Evolutionary conservation across 129 eudicot species (phyloP).

Genomic region (Lonicera japonica): DNA sequence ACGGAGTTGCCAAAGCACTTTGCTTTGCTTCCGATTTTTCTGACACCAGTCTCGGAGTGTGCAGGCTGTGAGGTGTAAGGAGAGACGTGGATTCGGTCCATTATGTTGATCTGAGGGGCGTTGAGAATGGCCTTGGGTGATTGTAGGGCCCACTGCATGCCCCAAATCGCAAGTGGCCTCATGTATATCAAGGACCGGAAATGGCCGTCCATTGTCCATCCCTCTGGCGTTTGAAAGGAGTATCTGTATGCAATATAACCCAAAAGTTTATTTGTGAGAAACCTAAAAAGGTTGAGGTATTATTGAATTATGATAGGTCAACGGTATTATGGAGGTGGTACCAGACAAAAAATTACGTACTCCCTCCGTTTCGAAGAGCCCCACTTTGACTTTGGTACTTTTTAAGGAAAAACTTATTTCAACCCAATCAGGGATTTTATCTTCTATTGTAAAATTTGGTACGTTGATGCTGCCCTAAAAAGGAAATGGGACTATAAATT

Average conservation of each 20-base stretch:
- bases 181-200: conserved; percentile 86
- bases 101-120: conserved; percentile 61
- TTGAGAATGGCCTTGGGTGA: conserved; percentile 41
- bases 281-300: too few species aligned
- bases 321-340: too few species aligned
- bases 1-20: conserved; percentile 60
- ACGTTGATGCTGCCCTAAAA: too few species aligned
- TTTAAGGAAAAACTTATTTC: too few species aligned
- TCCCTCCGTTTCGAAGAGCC: too few species aligned
- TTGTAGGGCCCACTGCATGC: conserved; percentile 85
- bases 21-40: conserved; percentile 42
- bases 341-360: too few species aligned
- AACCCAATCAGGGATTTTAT: too few species aligned
- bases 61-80: conserved; percentile 14
- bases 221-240: conserved; percentile 94
- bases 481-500: too few species aligned
- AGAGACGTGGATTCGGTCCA: conserved; percentile 53
- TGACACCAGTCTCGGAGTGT: conserved; percentile 35
- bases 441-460: too few species aligned
- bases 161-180: conserved; percentile 97
- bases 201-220: conserved; percentile 89
- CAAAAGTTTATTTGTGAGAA: not conserved
- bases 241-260: conserved; percentile 42
- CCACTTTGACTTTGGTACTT: too few species aligned
- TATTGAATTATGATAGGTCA: too few species aligned